Percentiles rank a stretch among this genome's conserved stretches.
Conservation (phyloP, 371 early-diverging fungal genomes). For the Entomophthora muscae region DNA sequence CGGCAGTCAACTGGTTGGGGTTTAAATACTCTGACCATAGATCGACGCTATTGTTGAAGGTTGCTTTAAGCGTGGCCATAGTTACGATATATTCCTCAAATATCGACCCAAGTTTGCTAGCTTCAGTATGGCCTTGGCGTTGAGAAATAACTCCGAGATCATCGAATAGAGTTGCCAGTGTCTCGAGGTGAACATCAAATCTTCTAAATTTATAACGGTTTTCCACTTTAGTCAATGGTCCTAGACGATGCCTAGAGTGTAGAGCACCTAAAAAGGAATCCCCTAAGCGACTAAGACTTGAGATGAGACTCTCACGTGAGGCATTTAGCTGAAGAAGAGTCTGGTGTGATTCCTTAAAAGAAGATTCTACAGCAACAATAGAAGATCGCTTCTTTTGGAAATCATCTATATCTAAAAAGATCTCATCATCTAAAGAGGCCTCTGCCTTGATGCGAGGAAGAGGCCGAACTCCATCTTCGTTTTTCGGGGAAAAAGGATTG, state of each 20-base stretch:
- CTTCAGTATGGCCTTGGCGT: slow-evolving; percentile 4
- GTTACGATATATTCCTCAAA: neutral
- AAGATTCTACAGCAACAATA: neutral
- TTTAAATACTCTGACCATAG: neutral
- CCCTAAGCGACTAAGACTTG: neutral
- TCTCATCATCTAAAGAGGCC: neutral
- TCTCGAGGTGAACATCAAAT: neutral
- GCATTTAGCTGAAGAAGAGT: neutral
- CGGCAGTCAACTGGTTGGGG: neutral
- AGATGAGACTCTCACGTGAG: neutral
- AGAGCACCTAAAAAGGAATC: neutral
- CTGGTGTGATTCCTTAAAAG: neutral
- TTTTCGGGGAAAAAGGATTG: neutral
- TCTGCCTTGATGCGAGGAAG: neutral
- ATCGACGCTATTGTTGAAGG: neutral
- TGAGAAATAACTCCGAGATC: neutral
- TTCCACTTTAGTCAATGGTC: slow-evolving; percentile 1
- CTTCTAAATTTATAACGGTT: neutral
- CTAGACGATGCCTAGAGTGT: slow-evolving; percentile 5
- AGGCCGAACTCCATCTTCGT: neutral
- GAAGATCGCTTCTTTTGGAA: neutral
- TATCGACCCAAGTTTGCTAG: neutral
- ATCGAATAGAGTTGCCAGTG: slow-evolving; percentile 3
- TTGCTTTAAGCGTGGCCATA: neutral
- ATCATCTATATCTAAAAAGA: neutral